Evolutionary conservation across 805 yeast genomes (phyloP), one percentile per base, ranked within the genome.

Genomic region (Barnettozyma populi): DNA sequence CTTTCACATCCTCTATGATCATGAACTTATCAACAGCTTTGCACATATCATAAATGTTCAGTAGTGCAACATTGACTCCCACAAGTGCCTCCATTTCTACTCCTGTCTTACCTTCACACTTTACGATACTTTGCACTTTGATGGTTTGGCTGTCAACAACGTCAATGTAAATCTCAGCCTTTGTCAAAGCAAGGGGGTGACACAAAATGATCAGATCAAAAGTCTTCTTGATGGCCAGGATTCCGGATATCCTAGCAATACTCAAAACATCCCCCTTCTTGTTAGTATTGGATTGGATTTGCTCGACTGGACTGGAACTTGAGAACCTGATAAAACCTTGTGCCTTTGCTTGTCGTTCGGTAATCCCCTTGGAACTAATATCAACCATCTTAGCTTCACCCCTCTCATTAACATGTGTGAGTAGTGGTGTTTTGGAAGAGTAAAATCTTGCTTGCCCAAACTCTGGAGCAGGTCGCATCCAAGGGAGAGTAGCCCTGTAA

Each of bases 71-170:
- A 19, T 67, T 66, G 7, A 68, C 73, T 0, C 82, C 81, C 2
- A 70, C 64, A 19, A 77, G 50, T 0, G 81, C 80, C 56, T 77
- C 82, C 81, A 77, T 77, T 54, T 77, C 82, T 5, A 77, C 81
- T 1, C 82, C 82, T 0, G 82, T 77, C 44, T 72, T 69, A 4
- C 79, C 80, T 6, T 63, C 64, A 52, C 80, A 75, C 40, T 69
- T 67, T 2, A 74, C 80, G 0, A 61, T 60, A 48, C 76, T 67
- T 11, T 48, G 53, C 5, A 69, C 72, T 29, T 54, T 51, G 7
- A 75, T 60, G 5, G 50, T 43, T 18, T 53, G 56, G 1, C 44
- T 44, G 2, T 52, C 55, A 5, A 57, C 50, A 2, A 69, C 47
- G 2, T 53, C 47, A 16, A 76, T 52, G 7, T 62, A 57, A 31